Evolutionary conservation across 495 filamentous ascomycete genomes (phyloP).

Genomic region (Pseudomonodictys pantanalensis): DNA sequence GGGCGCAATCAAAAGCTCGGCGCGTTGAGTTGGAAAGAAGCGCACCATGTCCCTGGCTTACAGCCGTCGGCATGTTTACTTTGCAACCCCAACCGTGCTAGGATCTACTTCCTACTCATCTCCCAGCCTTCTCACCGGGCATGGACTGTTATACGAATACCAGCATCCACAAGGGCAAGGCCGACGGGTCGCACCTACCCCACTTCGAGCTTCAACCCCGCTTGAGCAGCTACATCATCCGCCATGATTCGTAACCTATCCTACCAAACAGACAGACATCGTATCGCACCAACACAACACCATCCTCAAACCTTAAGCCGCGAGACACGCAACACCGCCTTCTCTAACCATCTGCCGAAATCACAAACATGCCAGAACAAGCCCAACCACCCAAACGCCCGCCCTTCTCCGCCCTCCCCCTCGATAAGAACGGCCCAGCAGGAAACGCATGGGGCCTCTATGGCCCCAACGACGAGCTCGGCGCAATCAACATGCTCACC

Average conservation of each 20-base stretch:
- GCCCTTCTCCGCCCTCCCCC: constrained; percentile 47
- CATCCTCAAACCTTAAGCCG: too few species aligned
- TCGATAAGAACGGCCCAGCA: constrained; percentile 45
- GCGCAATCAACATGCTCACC: constrained; percentile 53
- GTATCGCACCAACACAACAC: too few species aligned
- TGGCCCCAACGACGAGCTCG: constrained; percentile 47
- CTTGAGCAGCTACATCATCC: background rate
- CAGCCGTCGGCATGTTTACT: too few species aligned
- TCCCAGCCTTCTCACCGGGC: too few species aligned
- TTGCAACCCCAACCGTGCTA: too few species aligned
- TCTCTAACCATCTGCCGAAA: background rate
- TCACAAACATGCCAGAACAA: background rate
- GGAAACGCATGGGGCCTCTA: constrained; percentile 55
- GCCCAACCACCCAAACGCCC: constrained; percentile 28
- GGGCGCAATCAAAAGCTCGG: too few species aligned
- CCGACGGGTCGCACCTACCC: background rate
- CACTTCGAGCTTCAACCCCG: background rate
- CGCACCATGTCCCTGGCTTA: too few species aligned
- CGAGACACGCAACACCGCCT: background rate
- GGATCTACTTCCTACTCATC: too few species aligned
- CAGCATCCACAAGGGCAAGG: too few species aligned
- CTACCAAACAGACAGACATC: too few species aligned
- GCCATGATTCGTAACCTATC: background rate
- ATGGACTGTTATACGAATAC: too few species aligned
- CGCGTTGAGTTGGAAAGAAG: too few species aligned